Evolutionary conservation across 257 asterid genomes (phyloP).

Genomic region (Penstemon newberryi): DNA sequence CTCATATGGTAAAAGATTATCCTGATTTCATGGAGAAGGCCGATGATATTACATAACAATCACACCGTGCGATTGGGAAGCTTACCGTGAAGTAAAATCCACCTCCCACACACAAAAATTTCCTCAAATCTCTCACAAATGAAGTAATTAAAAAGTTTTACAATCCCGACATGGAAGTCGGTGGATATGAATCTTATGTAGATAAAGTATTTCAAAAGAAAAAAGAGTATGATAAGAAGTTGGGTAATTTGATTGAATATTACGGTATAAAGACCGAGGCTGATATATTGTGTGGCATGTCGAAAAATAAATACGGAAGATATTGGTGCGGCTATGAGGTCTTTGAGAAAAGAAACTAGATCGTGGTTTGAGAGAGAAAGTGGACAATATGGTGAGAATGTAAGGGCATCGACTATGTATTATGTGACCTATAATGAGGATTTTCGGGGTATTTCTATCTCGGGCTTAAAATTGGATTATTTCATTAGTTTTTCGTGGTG

Average conservation of each 20-base stretch:
- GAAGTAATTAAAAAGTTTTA: constrained; percentile 58
- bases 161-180: constrained; percentile 62
- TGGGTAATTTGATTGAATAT: constrained; percentile 86
- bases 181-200: constrained; percentile 59
- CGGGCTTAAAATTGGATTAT: constrained; percentile 58
- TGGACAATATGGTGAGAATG: constrained; percentile 45
- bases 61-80: constrained; percentile 65
- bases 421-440: constrained; percentile 68
- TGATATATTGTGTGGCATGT: constrained; percentile 71
- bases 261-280: constrained; percentile 85
- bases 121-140: constrained; percentile 43
- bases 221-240: constrained; percentile 64
- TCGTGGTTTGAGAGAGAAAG: constrained; percentile 62
- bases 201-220: constrained; percentile 64
- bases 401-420: constrained; percentile 91
- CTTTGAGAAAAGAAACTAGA: constrained; percentile 75
- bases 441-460: constrained; percentile 64
- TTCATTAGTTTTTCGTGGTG: constrained; percentile 90
- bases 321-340: constrained; percentile 58
- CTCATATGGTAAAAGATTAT: constrained; percentile 64
- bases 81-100: constrained; percentile 65
- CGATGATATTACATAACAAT: constrained; percentile 55
- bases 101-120: constrained; percentile 41
- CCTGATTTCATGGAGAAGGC: constrained; percentile 96
- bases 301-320: constrained; percentile 76